Evolutionary conservation across 192 early-diverging fungal genomes (phyloP).

Genomic region (Coemansia sp.): DNA sequence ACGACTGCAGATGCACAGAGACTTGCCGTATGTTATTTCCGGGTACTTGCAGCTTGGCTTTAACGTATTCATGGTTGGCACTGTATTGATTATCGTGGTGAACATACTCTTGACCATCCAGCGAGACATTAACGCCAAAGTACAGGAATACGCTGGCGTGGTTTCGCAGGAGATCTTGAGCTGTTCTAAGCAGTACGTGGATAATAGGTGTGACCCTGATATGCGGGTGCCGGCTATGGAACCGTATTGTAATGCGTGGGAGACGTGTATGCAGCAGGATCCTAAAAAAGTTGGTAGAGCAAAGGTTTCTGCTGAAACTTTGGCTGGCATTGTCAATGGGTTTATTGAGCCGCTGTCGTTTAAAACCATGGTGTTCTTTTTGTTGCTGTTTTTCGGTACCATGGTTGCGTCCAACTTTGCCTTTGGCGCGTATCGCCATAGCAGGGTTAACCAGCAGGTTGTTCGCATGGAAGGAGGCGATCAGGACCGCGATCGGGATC

Average conservation of each 20-base stretch:
- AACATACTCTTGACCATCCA: slow-evolving; percentile 74
- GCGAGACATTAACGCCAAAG: slow-evolving; percentile 70
- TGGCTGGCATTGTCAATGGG: slow-evolving; percentile 80
- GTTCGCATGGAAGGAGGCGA: slow-evolving; percentile 11
- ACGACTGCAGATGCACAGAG: slow-evolving; percentile 51
- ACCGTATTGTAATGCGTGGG: slow-evolving; percentile 62
- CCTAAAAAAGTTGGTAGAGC: slow-evolving; percentile 67
- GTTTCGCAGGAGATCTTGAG: slow-evolving; percentile 62
- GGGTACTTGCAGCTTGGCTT: slow-evolving; percentile 74
- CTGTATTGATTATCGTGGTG: slow-evolving; percentile 63
- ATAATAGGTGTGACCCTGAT: slow-evolving; percentile 61
- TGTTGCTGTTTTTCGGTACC: slow-evolving; percentile 51
- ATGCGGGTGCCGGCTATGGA: slow-evolving; percentile 66
- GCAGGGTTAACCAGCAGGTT: slow-evolving; percentile 39
- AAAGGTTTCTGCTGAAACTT: slow-evolving; percentile 77
- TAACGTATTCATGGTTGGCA: slow-evolving; percentile 64
- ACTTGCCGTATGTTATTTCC: slow-evolving; percentile 51
- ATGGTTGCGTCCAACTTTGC: slow-evolving; percentile 54
- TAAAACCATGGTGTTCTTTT: slow-evolving; percentile 75
- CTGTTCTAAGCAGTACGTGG: slow-evolving; percentile 66
- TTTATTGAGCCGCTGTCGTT: slow-evolving; percentile 85
- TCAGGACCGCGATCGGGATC: background rate
- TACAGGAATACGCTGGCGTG: slow-evolving; percentile 64
- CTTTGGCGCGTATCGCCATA: slow-evolving; percentile 52
- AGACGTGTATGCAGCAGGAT: slow-evolving; percentile 63